Percentiles rank a stretch among this genome's conserved stretches.
Evolutionary conservation across 2,329 filamentous ascomycete species (phyloP).

Genomic region (Neoscytalidium dimidiatum): DNA sequence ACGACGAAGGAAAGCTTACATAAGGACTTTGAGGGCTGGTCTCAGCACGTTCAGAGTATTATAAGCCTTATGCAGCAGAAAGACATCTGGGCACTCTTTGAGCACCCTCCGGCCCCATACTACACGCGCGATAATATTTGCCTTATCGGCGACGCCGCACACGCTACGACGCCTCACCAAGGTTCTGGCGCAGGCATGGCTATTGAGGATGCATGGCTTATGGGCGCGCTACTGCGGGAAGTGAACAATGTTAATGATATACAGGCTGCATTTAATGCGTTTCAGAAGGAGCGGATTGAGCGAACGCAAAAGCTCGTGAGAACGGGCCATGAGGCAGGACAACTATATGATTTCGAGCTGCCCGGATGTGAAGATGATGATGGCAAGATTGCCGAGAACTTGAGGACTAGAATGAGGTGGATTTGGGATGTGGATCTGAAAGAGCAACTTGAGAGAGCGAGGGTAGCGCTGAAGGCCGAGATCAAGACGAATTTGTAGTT

Average conservation of each 20-base stretch:
- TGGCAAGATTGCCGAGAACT: slow-evolving; percentile 32
- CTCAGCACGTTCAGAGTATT: slow-evolving; percentile 39
- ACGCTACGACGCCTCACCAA: slow-evolving; percentile 57
- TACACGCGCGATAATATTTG: slow-evolving; percentile 40
- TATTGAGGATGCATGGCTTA: slow-evolving; percentile 55
- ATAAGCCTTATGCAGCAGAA: slow-evolving; percentile 50
- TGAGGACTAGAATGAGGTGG: slow-evolving; percentile 37
- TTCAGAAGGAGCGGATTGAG: slow-evolving; percentile 37
- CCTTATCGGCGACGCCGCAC: slow-evolving; percentile 59
- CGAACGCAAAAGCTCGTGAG: slow-evolving; percentile 49
- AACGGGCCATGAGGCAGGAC: slow-evolving; percentile 41
- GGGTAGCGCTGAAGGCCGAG: neutral
- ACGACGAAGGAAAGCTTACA: slow-evolving; percentile 44
- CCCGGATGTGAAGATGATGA: slow-evolving; percentile 34
- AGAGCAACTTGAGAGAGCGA: slow-evolving; percentile 27
- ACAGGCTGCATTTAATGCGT: slow-evolving; percentile 37
- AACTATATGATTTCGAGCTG: slow-evolving; percentile 43
- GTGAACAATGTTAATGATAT: too few species aligned
- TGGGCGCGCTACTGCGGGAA: slow-evolving; percentile 29
- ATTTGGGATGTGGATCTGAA: slow-evolving; percentile 44
- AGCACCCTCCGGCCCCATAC: slow-evolving; percentile 45
- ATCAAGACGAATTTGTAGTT: slow-evolving; percentile 1
- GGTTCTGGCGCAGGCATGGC: slow-evolving; percentile 59
- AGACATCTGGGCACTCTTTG: slow-evolving; percentile 51
- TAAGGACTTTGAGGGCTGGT: slow-evolving; percentile 45